phyloP scores from a whole-genome alignment of 345 rosid species.

The Odontarrhena argentea region DNA sequence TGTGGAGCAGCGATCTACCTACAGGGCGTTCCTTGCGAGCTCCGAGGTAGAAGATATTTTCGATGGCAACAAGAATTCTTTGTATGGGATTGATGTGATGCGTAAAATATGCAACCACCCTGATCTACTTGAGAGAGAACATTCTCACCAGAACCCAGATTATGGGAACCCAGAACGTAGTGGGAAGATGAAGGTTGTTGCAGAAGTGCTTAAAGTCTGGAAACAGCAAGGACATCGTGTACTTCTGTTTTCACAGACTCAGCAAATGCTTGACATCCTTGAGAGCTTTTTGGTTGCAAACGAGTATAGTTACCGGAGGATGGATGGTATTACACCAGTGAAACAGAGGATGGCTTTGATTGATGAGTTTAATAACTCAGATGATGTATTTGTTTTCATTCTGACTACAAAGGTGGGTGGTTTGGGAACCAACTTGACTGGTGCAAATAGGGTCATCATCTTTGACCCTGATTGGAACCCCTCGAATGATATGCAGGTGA shows the following conservation, averaged over 20 bases:
- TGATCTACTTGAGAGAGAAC: constrained; percentile 96
- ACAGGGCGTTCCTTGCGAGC: constrained; percentile 97
- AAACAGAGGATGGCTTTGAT: constrained; percentile 96
- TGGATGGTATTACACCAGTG: constrained; percentile 92
- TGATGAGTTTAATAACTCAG: constrained; percentile 82
- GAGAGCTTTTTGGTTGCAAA: constrained; percentile 70
- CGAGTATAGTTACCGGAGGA: constrained; percentile 79
- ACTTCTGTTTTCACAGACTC: constrained; percentile 91
- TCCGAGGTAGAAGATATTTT: constrained; percentile 91
- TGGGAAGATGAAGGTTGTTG: constrained; percentile 90
- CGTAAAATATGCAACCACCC: constrained; percentile 99
- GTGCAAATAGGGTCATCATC: constrained; percentile 94
- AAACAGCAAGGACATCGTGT: constrained; percentile 88
- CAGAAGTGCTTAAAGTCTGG: constrained; percentile 88
- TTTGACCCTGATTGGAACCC: constrained; percentile 99
- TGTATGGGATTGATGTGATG: constrained; percentile 98
- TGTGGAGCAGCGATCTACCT: constrained; percentile 75
- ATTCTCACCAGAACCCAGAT: constrained; percentile 69
- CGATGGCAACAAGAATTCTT: constrained; percentile 76
- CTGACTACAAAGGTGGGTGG: constrained; percentile 97
- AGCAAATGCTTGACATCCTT: constrained; percentile 95
- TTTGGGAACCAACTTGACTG: constrained; percentile 92
- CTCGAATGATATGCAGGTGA: constrained; percentile 94
- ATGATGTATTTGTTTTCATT: constrained; percentile 75
- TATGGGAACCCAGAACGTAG: constrained; percentile 94